Base-by-base conservation (phyloP, 164 flowering plant species). In the Taxillus chinensis region DNA sequence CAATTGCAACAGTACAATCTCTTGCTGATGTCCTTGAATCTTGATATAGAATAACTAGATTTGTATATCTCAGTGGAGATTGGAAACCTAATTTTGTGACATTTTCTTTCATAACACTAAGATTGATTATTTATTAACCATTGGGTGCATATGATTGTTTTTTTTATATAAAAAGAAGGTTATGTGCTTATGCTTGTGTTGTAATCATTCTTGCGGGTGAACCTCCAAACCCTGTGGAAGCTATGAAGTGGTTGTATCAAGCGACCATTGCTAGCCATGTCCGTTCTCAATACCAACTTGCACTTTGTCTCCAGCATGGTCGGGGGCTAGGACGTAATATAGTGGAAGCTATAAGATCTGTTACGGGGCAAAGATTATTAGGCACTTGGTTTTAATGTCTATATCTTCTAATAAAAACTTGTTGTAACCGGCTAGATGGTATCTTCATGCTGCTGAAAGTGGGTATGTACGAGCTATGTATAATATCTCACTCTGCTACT, bases 381-480 rank as follows among this genome's bases (percentile, higher is more conserved):
- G 46, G 10, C 8, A 43, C 8, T 43, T 1, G 8, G 7, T 43
- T 43, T 43, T 43, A 43, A 5, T 43, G 46, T 2, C 10, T 43
- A 6, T 5, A 43, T 43, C 46, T 7, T n/a, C 8, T 17, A 9
- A 55, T 55, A 55, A 55, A 8, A 6, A 8, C 40, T 55, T 17
- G 12, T 58, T 10, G 64, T 39, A 3, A 45, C 83, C 90, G 99
- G 92, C 90, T 55, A 79, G 68, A 64, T 93, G 92, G 96, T 93
- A 84, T 72, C 66, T 83, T 56, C 76, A 70, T 75, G 95, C 97
- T 54, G 99, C 97, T n/a, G 89, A 81, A 70, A 89, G 92, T 66
- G 97, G 99, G 16, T 89, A 93, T 80, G 79, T 69, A 42, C 96
- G 97, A 63, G 97, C 99, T 39, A 93, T 93, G 99, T 90, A 90